Evolutionary conservation across 192 early-diverging fungal species (phyloP).

Genomic region (Mortierella hygrophila): DNA sequence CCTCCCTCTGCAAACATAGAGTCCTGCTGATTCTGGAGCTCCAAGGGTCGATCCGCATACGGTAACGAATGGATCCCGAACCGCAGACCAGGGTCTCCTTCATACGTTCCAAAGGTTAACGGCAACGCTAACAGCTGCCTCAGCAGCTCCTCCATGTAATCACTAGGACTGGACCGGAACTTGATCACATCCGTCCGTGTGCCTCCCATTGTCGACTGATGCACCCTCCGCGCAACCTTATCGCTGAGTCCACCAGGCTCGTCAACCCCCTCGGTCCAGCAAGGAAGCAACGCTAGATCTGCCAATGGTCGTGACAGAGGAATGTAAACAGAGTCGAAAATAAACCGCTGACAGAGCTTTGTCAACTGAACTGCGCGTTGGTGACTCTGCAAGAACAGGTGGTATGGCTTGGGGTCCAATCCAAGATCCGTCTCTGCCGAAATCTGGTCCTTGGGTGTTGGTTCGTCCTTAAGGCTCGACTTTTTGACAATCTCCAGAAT

Average conservation of each 20-base stretch:
- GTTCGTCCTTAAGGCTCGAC: slow-evolving; percentile 11
- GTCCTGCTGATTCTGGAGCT: slow-evolving; percentile 17
- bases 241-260: slow-evolving; percentile 22
- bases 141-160: slow-evolving; percentile 77
- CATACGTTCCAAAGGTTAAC: slow-evolving; percentile 79
- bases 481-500: slow-evolving; percentile 51
- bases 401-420: slow-evolving; percentile 39
- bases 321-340: slow-evolving; percentile 71
- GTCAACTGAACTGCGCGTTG: slow-evolving; percentile 57
- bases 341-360: slow-evolving; percentile 61
- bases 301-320: slow-evolving; percentile 62
- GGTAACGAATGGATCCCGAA: slow-evolving; percentile 47
- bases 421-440: slow-evolving; percentile 29
- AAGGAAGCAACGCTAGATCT: slow-evolving; percentile 54
- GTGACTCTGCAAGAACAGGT: slow-evolving; percentile 44
- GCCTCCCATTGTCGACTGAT: slow-evolving; percentile 45
- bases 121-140: slow-evolving; percentile 79
- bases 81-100: slow-evolving; percentile 64
- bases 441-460: slow-evolving; percentile 9
- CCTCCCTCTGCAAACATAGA: slow-evolving; percentile 64
- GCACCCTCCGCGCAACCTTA: slow-evolving; percentile 59
- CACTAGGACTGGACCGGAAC: slow-evolving; percentile 75
- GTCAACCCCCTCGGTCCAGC: slow-evolving; percentile 58
- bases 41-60: slow-evolving; percentile 32
- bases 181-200: slow-evolving; percentile 54